Base-by-base conservation (phyloP, 345 rosid species). In the Conringia planisiliqua region DNA sequence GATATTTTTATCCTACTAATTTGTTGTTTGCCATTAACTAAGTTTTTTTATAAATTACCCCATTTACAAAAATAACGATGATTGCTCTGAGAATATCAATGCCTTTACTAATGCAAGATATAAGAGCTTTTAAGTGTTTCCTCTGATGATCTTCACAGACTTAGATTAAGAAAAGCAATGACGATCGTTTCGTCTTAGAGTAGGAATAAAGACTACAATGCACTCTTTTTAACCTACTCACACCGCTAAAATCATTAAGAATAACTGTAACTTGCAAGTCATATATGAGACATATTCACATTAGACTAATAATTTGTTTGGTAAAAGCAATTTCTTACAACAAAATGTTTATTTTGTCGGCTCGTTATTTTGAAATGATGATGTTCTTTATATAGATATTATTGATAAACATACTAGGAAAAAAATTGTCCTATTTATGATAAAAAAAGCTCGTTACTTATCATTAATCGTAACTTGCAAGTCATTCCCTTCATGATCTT, bases 401-500 rank as follows among this genome's bases (percentile, higher is more conserved):
- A 18, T 59, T 18, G 18, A 65, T 12, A 30, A 8, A 33, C 8
- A 62, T 68, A 60, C 38, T 20, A 50, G 35, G 46, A 61, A 42
- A 24, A 5, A 58, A 54, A 62, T 32, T 76, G 51, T 30, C 38
- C 7, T 5, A 16, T 20, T 32, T 42, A 75, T 68, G 48, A 75
- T 16, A 14, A 76, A 56, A 27, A 22, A 1, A 40, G 38, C 61
- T 68, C 48, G 20, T 10, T 56, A 57, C 62, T 47, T 39, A 77
- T 77, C 55, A 77, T 77, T 30, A 47, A 71, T 71, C 76, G 72
- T 77, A 65, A 65, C 80, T 77, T 77, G 76, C 56, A 77, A 77
- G 80, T 71, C 72, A 77, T 77, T 20, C 72, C 71, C 60, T 69
- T 35, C 42, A 46, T 35, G 17, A 44, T 43, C 18, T 70, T 4